Percentiles rank a stretch among this genome's conserved stretches.
phyloP scores from a whole-genome alignment of 2,329 filamentous ascomycete genomes.

The Mycosphaerella arachidis region DNA sequence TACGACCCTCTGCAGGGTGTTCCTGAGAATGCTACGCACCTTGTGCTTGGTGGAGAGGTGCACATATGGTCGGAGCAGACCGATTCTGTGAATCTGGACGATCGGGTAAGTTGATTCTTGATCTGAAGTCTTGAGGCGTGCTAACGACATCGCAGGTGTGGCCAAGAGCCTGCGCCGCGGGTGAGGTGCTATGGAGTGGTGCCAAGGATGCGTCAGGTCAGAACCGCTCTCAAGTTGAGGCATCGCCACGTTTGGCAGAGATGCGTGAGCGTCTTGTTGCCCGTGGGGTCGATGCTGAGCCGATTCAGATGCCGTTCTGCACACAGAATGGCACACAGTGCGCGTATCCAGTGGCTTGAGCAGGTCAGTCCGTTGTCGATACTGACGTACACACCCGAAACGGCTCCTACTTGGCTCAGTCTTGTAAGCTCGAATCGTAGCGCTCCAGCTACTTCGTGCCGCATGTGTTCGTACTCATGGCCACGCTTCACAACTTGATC shows the following conservation, averaged over 20 bases:
- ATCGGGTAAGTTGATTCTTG: conserved; percentile 40
- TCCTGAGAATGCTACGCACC: conserved; percentile 55
- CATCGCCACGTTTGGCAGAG: conserved; percentile 65
- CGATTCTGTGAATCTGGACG: conserved; percentile 70
- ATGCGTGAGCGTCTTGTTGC: conserved; percentile 71
- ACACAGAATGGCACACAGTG: conserved; percentile 56
- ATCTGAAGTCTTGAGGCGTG: not conserved
- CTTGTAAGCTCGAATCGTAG: no score
- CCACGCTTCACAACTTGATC: no score
- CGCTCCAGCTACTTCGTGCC: no score
- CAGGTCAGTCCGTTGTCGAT: not conserved
- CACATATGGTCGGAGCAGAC: conserved; percentile 77
- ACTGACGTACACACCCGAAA: no score
- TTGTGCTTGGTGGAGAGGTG: conserved; percentile 76
- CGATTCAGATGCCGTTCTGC: conserved; percentile 70
- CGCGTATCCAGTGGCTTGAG: conserved; percentile 19
- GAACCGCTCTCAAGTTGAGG: conserved; percentile 68
- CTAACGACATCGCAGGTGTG: conserved; percentile 48
- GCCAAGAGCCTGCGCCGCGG: conserved; percentile 70
- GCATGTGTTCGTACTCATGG: no score
- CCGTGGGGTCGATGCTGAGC: conserved; percentile 59
- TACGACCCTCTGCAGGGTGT: conserved; percentile 69
- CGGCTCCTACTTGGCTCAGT: no score
- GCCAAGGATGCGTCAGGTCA: conserved; percentile 57
- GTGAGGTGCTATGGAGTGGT: conserved; percentile 77